These are phyloP conservation scores for Fusarium incarnatum DNA, from an alignment of 2,329 filamentous ascomycete genomes.

Conservation along the genomic window DNA sequence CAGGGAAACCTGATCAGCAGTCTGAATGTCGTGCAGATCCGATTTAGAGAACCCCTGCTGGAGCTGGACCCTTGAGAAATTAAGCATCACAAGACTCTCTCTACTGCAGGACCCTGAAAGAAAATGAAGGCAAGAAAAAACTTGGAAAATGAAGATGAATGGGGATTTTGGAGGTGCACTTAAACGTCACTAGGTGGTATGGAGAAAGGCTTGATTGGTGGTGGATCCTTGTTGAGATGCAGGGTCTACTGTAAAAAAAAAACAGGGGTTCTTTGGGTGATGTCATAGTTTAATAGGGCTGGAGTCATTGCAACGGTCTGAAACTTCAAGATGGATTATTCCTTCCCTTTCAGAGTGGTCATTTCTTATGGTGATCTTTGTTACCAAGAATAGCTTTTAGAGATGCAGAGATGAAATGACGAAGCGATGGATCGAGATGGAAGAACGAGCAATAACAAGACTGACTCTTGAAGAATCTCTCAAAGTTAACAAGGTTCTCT, in stretches of 20 bases:
- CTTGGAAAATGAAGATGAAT: constrained; percentile 30
- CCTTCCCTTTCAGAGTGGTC: neutral
- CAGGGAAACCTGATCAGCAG: constrained; percentile 17
- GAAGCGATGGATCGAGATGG: constrained; percentile 5
- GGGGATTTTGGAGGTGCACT: constrained; percentile 19
- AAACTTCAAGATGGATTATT: neutral
- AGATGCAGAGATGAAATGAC: neutral
- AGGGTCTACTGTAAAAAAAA: constrained; percentile 27
- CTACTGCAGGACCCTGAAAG: constrained; percentile 13
- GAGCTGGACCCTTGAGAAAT: constrained; percentile 1
- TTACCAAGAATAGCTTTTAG: neutral
- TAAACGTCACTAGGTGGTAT: constrained; percentile 39
- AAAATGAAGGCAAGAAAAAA: constrained; percentile 21
- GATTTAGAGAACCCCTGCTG: constrained; percentile 9
- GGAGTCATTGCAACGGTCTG: neutral
- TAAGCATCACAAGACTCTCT: neutral
- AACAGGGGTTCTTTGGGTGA: constrained; percentile 32
- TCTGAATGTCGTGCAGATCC: constrained; percentile 8
- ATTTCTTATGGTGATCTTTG: neutral
- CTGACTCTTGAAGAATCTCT: neutral
- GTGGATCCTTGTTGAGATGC: constrained; percentile 10
- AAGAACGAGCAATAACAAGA: neutral
- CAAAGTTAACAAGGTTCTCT: neutral
- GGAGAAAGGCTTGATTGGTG: constrained; percentile 30
- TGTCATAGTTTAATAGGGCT: constrained; percentile 39